Conservation (phyloP, 176 grass and related monocot genomes). For the Aegilops tauschii region DNA sequence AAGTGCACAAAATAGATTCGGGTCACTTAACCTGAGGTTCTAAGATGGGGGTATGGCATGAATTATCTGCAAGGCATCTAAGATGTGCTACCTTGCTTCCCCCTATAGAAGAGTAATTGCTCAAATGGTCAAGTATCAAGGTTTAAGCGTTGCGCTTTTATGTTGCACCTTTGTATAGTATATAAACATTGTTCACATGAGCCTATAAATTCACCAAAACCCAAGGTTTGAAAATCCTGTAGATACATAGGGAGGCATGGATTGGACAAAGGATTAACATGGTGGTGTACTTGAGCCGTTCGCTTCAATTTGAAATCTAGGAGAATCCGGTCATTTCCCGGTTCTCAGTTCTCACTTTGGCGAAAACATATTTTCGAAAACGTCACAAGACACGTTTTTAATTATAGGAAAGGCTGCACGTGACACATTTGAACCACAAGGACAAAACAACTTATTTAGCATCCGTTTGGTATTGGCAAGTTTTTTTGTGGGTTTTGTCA, state of each 20-base stretch:
- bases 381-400: background rate
- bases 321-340: background rate
- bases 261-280: background rate
- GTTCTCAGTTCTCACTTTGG: background rate
- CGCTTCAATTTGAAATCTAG: background rate
- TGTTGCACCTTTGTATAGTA: background rate
- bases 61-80: slow-evolving; percentile 21
- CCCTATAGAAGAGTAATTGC: background rate
- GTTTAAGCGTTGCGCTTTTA: background rate
- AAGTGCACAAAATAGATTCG: slow-evolving; percentile 1
- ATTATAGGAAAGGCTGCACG: background rate
- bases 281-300: background rate
- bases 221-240: background rate
- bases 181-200: background rate
- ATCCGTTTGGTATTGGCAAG: no score
- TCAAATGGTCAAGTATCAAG: background rate
- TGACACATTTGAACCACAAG: background rate
- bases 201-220: background rate
- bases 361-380: background rate
- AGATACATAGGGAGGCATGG: background rate
- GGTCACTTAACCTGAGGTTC: background rate
- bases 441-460: background rate
- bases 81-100: background rate
- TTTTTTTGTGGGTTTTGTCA: no score
- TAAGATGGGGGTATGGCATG: background rate